A percentile compares a stretch with the other conserved stretches of the same genome.
phyloP scores from a whole-genome alignment of 2,329 filamentous ascomycete species.

The Fusarium floridanum region DNA sequence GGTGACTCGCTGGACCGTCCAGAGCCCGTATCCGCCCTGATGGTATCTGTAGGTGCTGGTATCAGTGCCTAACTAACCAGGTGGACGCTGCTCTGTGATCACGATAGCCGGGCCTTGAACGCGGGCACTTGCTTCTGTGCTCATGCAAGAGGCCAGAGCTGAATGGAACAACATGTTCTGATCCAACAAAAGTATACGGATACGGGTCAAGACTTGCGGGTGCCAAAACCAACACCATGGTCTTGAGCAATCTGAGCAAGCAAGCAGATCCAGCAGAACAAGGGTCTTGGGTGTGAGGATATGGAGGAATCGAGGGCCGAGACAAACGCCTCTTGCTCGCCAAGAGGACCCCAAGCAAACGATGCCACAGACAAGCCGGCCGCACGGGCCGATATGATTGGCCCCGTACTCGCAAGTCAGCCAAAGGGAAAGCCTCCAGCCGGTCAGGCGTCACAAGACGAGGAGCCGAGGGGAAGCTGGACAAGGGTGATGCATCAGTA shows the following conservation, averaged over 20 bases:
- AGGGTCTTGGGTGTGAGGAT: slow-evolving; percentile 38
- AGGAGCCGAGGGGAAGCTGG: slow-evolving; percentile 23
- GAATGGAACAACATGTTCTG: slow-evolving; percentile 8
- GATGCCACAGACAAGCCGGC: slow-evolving; percentile 28
- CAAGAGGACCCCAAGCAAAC: slow-evolving; percentile 34
- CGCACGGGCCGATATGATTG: slow-evolving; percentile 41
- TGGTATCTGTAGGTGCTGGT: slow-evolving; percentile 17
- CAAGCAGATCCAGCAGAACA: slow-evolving; percentile 34
- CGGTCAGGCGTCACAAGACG: slow-evolving; percentile 45
- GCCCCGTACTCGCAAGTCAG: slow-evolving; percentile 38
- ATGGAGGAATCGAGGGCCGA: slow-evolving; percentile 41
- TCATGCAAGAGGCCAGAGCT: slow-evolving; percentile 5
- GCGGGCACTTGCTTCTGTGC: slow-evolving; percentile 10
- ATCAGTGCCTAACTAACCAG: neutral
- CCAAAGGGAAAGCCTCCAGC: slow-evolving; percentile 34
- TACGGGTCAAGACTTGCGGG: slow-evolving; percentile 14
- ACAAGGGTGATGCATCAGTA: slow-evolving; percentile 43
- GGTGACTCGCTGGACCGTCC: slow-evolving; percentile 13
- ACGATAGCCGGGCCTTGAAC: neutral
- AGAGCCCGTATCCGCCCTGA: slow-evolving; percentile 8
- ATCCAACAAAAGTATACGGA: slow-evolving; percentile 6
- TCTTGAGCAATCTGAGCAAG: slow-evolving; percentile 10
- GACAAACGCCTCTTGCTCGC: slow-evolving; percentile 44
- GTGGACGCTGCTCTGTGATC: neutral
- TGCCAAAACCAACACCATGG: neutral